A percentile compares a stretch with the other conserved stretches of the same genome.
Conservation (phyloP, 352 stramenopile genomes). For the Phytophthora sp. region DNA sequence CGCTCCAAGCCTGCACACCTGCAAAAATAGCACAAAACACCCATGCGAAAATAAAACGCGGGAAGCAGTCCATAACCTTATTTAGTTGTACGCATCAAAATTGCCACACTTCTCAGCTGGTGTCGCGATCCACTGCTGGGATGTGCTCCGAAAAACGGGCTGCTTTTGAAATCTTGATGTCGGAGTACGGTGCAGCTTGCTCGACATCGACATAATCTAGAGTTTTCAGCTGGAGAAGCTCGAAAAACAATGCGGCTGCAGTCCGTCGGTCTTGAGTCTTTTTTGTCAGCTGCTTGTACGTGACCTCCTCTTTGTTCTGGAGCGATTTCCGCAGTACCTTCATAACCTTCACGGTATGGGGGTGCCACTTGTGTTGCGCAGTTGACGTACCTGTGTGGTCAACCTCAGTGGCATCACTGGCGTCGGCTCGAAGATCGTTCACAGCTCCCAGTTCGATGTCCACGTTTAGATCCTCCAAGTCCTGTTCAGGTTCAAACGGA, state of each 20-base stretch:
- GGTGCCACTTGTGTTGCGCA: conserved; percentile 96
- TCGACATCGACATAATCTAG: conserved; percentile 97
- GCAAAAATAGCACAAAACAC: conserved; percentile 44
- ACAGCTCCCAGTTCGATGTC: conserved; percentile 83
- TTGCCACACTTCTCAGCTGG: conserved; percentile 14
- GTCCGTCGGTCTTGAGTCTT: conserved; percentile 86
- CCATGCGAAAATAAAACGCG: conserved; percentile 31
- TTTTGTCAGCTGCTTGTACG: conserved; percentile 88
- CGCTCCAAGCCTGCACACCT: conserved; percentile 7
- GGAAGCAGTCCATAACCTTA: conserved; percentile 25
- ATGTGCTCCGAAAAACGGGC: conserved; percentile 77
- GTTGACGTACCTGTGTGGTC: conserved; percentile 48
- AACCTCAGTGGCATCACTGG: conserved; percentile 39
- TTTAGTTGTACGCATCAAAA: conserved; percentile 38
- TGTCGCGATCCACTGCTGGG: conserved; percentile 69
- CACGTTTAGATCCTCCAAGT: conserved; percentile 74
- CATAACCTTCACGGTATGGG: conserved; percentile 97
- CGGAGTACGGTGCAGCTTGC: conserved; percentile 93
- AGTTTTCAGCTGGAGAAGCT: conserved; percentile 98
- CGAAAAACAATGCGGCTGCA: conserved; percentile 95
- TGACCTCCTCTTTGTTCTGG: conserved; percentile 78
- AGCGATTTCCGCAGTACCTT: conserved; percentile 83
- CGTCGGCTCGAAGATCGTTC: conserved; percentile 78
- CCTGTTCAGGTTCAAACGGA: conserved; percentile 52
- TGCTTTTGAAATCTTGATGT: conserved; percentile 92